Evolutionary conservation across 306 rosid species (phyloP).

Genomic region (Medicago truncatula): MtrunA17r5.0-ANR NC_053045.1:7621501-7622000

Average conservation of each 20-base stretch:
- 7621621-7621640: not conserved
- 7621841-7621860: not conserved
- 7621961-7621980: constrained; percentile 40
- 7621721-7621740: not conserved
- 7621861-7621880: not conserved
- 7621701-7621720: too few relatives aligned
- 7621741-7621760: constrained; percentile 20
- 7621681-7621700: too few relatives aligned
- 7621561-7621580: constrained; percentile 19
- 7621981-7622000: constrained; percentile 31
- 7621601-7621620: not conserved
- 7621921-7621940: not conserved
- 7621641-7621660: not conserved
- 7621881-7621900: not conserved
- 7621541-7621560: not conserved
- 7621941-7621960: constrained; percentile 18
- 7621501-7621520: constrained; percentile 19
- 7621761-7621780: constrained; percentile 9
- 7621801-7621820: not conserved
- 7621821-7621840: not conserved
- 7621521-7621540: not conserved
- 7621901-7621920: not conserved
- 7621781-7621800: not conserved
- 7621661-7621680: not conserved
- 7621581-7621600: not conserved